Evolutionary conservation across 108 stramenopile species (phyloP).

Genomic region (Stephanodiscus triporus): DNA sequence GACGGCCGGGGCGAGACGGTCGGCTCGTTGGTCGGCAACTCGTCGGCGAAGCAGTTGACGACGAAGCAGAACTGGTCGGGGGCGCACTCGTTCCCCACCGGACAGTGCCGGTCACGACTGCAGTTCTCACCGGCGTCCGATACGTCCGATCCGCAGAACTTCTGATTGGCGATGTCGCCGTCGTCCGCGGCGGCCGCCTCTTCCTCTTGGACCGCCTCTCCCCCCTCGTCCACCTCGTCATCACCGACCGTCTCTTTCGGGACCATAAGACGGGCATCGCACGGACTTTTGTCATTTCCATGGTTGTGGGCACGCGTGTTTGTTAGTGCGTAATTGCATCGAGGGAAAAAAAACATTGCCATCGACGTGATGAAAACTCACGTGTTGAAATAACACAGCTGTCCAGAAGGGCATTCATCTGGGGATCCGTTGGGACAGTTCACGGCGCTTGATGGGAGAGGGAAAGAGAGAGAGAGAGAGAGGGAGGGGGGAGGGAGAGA

Average conservation of each 20-base stretch:
- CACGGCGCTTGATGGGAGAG: constrained; percentile 12
- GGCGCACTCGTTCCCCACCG: constrained; percentile 19
- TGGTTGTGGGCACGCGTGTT: background rate
- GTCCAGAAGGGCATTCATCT: constrained; percentile 27
- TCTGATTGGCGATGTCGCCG: background rate
- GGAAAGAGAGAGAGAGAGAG: background rate
- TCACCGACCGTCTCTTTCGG: too few species aligned
- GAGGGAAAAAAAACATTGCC: too few species aligned
- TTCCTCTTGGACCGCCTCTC: too few species aligned
- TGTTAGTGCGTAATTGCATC: too few species aligned
- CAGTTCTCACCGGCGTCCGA: constrained; percentile 17
- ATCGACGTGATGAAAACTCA: too few species aligned
- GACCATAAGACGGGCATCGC: constrained; percentile 17
- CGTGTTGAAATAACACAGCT: constrained; percentile 43
- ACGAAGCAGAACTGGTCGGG: background rate
- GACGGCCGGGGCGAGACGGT: constrained; percentile 3
- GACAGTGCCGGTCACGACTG: constrained; percentile 27
- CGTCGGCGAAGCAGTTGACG: background rate
- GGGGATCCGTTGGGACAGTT: constrained; percentile 19
- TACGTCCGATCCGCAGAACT: constrained; percentile 35
- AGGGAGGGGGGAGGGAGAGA: too few species aligned
- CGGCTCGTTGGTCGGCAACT: background rate
- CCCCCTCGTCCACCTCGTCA: too few species aligned
- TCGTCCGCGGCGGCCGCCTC: background rate
- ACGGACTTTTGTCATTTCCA: constrained; percentile 1